Conservation (phyloP, 1,284 basidiomycete genomes). For the Apiotrichum mycotoxinovorans region DNA sequence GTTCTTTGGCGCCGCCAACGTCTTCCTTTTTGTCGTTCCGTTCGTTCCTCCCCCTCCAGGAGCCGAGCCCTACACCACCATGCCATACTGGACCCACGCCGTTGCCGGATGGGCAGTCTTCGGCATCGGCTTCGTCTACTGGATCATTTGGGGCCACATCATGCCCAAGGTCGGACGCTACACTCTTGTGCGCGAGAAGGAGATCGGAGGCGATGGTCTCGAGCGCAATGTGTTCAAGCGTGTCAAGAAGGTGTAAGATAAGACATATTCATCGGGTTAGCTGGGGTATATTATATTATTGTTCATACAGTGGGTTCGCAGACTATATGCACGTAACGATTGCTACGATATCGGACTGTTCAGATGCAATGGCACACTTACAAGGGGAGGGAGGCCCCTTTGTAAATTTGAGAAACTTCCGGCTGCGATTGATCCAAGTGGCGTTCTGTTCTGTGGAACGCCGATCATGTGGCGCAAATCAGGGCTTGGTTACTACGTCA, state of each 20-base stretch:
- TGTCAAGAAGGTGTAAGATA: background rate
- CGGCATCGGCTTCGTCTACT: conserved; percentile 25
- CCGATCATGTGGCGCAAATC: no score
- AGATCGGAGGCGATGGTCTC: conserved; percentile 15
- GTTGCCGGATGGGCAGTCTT: conserved; percentile 21
- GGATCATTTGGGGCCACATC: conserved; percentile 21
- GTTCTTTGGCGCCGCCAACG: conserved; percentile 20
- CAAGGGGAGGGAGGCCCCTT: no score
- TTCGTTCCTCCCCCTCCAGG: conserved; percentile 12
- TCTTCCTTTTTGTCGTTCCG: conserved; percentile 19
- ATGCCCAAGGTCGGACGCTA: conserved; percentile 17
- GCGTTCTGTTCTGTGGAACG: no score
- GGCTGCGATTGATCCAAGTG: no score
- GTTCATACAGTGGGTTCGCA: no score
- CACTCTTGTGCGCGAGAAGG: conserved; percentile 12
- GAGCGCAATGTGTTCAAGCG: conserved; percentile 13
- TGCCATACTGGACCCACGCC: conserved; percentile 21
- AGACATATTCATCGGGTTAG: background rate
- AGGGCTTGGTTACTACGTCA: no score
- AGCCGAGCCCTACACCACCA: conserved; percentile 15
- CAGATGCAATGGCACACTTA: no score
- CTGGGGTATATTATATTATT: no score
- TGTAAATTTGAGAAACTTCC: no score
- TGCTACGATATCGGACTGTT: no score
- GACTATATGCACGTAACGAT: no score